Evolutionary conservation across 2,329 filamentous ascomycete genomes (phyloP).

Genomic region (Sporothrix inflata): DNA sequence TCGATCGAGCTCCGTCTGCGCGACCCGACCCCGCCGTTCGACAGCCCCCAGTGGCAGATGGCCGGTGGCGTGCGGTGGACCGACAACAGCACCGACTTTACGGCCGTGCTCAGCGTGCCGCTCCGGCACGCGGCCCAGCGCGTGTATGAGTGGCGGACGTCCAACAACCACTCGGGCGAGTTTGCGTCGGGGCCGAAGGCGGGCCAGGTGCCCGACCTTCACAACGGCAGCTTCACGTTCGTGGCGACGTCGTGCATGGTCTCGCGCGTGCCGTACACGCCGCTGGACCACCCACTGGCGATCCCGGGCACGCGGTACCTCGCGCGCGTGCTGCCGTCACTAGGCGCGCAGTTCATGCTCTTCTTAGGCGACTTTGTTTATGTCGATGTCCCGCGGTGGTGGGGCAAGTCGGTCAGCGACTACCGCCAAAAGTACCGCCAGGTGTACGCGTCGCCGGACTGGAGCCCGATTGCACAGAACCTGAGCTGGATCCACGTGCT

Average conservation of each 20-base stretch:
- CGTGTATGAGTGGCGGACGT: slow-evolving; percentile 80
- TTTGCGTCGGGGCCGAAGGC: slow-evolving; percentile 77
- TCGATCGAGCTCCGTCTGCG: slow-evolving; percentile 67
- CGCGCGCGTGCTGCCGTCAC: slow-evolving; percentile 68
- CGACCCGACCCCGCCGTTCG: slow-evolving; percentile 54
- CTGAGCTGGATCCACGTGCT: slow-evolving; percentile 98
- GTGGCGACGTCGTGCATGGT: slow-evolving; percentile 92
- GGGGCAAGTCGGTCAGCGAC: slow-evolving; percentile 71
- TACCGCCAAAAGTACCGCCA: slow-evolving; percentile 93
- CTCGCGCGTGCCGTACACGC: slow-evolving; percentile 85
- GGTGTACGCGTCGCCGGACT: slow-evolving; percentile 94
- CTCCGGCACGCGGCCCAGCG: slow-evolving; percentile 68
- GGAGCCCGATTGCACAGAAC: slow-evolving; percentile 72
- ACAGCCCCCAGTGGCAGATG: slow-evolving; percentile 66
- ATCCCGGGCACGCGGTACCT: slow-evolving; percentile 81
- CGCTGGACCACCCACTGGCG: slow-evolving; percentile 77
- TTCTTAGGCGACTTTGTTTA: slow-evolving; percentile 89
- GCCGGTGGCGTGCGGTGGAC: slow-evolving; percentile 69
- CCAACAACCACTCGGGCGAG: slow-evolving; percentile 82
- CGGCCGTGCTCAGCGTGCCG: slow-evolving; percentile 68
- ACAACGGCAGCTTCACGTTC: slow-evolving; percentile 80
- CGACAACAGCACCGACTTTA: slow-evolving; percentile 80
- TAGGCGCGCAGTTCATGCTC: slow-evolving; percentile 79
- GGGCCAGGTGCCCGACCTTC: slow-evolving; percentile 63
- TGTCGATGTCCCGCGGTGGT: slow-evolving; percentile 80